Percentiles rank a stretch among this genome's conserved stretches.
These are phyloP conservation scores for Nelumbo lutea DNA, from an alignment of 164 flowering plant genomes.

Conservation along the genomic window DNA sequence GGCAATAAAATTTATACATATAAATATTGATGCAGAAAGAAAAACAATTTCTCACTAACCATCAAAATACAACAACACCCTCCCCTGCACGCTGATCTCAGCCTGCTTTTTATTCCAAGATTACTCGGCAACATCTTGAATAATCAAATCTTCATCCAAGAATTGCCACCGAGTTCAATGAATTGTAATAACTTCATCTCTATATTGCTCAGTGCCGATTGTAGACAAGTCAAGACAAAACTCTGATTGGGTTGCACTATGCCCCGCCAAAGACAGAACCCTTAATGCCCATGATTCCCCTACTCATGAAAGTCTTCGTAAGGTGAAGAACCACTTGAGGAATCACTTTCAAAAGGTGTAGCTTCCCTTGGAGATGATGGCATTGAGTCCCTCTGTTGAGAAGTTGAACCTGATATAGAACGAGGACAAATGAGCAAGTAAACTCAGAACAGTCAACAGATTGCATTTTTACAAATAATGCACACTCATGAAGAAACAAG, in stretches of 20 bases:
- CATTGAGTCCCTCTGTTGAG: conserved; percentile 67
- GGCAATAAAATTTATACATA: neutral
- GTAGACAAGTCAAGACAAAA: conserved; percentile 2
- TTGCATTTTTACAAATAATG: neutral
- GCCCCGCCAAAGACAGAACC: neutral
- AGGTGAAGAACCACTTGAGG: conserved; percentile 76
- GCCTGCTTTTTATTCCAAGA: conserved; percentile 11
- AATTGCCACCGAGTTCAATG: conserved; percentile 14
- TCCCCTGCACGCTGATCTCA: conserved; percentile 1
- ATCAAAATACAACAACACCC: neutral
- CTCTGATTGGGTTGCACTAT: neutral
- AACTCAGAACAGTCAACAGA: neutral
- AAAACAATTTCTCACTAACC: conserved; percentile 9
- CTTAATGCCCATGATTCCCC: neutral
- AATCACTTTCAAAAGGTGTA: conserved; percentile 64
- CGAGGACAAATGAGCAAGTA: neutral
- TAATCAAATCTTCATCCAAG: conserved; percentile 5
- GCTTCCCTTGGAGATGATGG: conserved; percentile 63
- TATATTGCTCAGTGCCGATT: conserved; percentile 4
- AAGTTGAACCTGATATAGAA: conserved; percentile 49
- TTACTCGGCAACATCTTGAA: conserved; percentile 7
- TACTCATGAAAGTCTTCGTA: conserved; percentile 70
- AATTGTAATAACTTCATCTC: conserved; percentile 11
- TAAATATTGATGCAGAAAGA: neutral
- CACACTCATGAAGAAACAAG: neutral